A percentile compares a stretch with the other conserved stretches of the same genome.
Conservation (phyloP, 768 basidiomycete species). For the Mycena sanguinolenta region DNA sequence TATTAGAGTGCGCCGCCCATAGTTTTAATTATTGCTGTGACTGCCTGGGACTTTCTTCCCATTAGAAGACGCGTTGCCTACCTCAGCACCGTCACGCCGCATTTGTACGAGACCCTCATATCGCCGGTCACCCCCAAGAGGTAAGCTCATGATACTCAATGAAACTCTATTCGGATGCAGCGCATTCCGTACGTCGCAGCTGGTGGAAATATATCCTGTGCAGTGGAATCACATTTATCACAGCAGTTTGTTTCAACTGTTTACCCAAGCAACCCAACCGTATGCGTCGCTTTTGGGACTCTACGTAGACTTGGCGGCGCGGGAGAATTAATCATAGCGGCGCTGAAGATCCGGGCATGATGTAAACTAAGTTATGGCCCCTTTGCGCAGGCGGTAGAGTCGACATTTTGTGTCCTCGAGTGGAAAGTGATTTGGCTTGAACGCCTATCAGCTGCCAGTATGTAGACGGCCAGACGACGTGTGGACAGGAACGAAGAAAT, state of each 20-base stretch:
- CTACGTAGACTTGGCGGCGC: too few species aligned
- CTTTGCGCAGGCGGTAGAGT: background rate
- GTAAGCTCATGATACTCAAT: background rate
- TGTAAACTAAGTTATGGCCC: constrained; percentile 11
- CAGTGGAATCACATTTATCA: too few species aligned
- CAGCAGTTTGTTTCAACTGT: background rate
- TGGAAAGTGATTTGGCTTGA: background rate
- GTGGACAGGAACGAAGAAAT: background rate
- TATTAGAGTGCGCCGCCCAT: too few species aligned
- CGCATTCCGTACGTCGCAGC: background rate
- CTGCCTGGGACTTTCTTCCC: too few species aligned
- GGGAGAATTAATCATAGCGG: too few species aligned
- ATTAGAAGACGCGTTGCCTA: too few species aligned
- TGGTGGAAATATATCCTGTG: too few species aligned
- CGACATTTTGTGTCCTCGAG: background rate
- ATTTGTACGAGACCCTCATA: too few species aligned
- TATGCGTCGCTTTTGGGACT: too few species aligned
- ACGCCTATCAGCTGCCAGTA: background rate
- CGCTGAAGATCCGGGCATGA: constrained; percentile 22
- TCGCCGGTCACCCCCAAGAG: background rate
- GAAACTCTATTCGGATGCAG: background rate
- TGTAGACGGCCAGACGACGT: background rate
- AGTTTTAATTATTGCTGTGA: too few species aligned
- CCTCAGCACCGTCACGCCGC: too few species aligned
- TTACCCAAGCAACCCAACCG: too few species aligned